A percentile compares a stretch with the other conserved stretches of the same genome.
Conservation (phyloP, 2,329 filamentous ascomycete species). For the Cladosporium sp. region DNA sequence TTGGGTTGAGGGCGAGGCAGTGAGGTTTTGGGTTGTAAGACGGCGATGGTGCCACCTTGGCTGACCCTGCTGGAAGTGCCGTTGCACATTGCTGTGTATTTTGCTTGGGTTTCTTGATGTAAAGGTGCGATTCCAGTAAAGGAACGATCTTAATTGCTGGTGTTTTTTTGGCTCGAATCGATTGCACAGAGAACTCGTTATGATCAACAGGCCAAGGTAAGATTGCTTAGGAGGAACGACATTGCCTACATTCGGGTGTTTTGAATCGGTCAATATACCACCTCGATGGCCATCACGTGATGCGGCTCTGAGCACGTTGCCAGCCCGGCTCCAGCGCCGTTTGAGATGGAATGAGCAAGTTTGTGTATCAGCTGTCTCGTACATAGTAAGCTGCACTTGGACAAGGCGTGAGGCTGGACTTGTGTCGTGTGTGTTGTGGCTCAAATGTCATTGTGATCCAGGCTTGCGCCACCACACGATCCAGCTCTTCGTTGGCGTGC, state of each 20-base stretch:
- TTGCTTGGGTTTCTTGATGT: background rate
- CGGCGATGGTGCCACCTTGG: slow-evolving; percentile 26
- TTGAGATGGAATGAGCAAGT: slow-evolving; percentile 9
- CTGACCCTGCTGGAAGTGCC: slow-evolving; percentile 16
- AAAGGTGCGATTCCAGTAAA: background rate
- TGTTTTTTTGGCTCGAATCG: background rate
- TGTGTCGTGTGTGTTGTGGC: background rate
- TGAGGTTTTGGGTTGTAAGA: slow-evolving; percentile 18
- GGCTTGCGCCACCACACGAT: background rate
- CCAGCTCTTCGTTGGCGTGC: too few relatives aligned
- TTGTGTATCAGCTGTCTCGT: background rate
- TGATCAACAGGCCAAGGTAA: too few relatives aligned
- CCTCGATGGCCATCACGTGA: slow-evolving; percentile 7
- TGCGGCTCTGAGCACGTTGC: background rate
- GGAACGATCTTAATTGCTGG: background rate
- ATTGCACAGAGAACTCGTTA: background rate
- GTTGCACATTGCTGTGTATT: slow-evolving; percentile 21
- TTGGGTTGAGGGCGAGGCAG: slow-evolving; percentile 10
- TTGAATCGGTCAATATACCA: background rate
- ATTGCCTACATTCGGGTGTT: background rate
- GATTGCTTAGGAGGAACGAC: background rate
- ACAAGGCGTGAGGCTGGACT: background rate
- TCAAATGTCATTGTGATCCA: background rate
- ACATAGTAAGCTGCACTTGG: background rate
- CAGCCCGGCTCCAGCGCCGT: background rate